Evolutionary conservation across 1,139 yeast genomes (phyloP).

Genomic region (Debaryomyces sp.): DNA sequence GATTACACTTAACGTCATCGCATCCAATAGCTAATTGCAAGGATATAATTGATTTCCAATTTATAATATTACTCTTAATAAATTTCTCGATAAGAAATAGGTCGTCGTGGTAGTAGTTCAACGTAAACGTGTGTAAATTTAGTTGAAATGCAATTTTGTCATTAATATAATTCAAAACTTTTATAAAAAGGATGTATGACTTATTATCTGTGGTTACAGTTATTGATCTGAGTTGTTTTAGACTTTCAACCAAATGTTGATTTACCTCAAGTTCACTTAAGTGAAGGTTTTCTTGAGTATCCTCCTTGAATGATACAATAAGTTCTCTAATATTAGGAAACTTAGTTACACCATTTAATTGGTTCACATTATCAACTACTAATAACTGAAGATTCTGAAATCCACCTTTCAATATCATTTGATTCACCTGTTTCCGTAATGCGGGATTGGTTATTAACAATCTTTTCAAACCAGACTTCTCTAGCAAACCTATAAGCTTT

Average conservation of each 20-base stretch:
- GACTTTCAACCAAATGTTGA: background rate
- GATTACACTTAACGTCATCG: constrained; percentile 44
- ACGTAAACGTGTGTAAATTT: constrained; percentile 5
- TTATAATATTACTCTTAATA: constrained; percentile 10
- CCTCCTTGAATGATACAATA: constrained; percentile 3
- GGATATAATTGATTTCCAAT: constrained; percentile 22
- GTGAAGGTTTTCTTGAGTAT: background rate
- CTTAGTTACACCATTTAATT: background rate
- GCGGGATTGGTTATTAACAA: constrained; percentile 19
- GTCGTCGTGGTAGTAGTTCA: constrained; percentile 8
- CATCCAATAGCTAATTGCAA: constrained; percentile 31
- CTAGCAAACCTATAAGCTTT: constrained; percentile 4
- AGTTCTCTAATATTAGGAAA: constrained; percentile 12
- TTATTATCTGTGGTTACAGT: background rate
- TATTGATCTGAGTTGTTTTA: background rate
- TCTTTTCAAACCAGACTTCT: constrained; percentile 11
- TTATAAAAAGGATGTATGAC: constrained; percentile 1
- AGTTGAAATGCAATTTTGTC: background rate
- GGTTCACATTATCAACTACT: background rate
- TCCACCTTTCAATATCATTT: background rate
- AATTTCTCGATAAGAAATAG: background rate
- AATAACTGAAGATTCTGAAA: constrained; percentile 7
- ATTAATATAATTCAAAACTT: constrained; percentile 9
- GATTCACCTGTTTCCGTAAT: constrained; percentile 13
- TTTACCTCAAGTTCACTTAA: background rate